Base-by-base conservation (phyloP, 345 rosid genomes). In the Turritis glabra region DNA sequence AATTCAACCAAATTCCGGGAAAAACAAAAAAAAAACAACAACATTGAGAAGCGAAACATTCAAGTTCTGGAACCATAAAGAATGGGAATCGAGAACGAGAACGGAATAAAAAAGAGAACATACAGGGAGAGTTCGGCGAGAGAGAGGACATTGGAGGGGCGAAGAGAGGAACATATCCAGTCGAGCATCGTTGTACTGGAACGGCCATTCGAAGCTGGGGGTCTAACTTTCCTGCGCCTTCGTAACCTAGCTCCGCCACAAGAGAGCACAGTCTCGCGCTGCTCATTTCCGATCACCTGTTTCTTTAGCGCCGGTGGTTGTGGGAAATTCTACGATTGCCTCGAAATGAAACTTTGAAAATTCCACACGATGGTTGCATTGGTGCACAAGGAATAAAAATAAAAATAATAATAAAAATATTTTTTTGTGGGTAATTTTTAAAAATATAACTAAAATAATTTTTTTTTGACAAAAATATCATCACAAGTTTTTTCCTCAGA, bases 81-180 rank as follows among this genome's bases (percentile, higher is more conserved):
- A n/a, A 43, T 21, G 29, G 5, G 18, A 61, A 51, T 41, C 40
- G 72, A 66, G 43, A 41, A 26, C 37, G 68, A 2, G 59, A 22
- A 17, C 18, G 65, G 22, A 48, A 10, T 67, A n/a, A n/a, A n/a
- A n/a, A n/a, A 52, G 44, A 54, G 64, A 67, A 64, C 98, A 71
- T 83, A 64, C 97, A 85, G 96, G 15, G 90, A 85, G 78, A 90
- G 97, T 12, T 92, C 92, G 63, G 92, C 26, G 82, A 80, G 92
- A 46, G 99, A 92, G 77, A 92, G 97, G 81, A 92, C 96, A 80
- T 95, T 95, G 61, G 98, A 89, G 29, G 91, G 82, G n/a, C 97
- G 93, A 80, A 95, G 97, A 81, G 90, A 89, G 75, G 94, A 90
- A 84, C 97, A 95, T 92, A 90, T 95, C 99, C 97, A 95, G 41